Conservation (phyloP, 768 basidiomycete genomes). For the Amanita exitialis region DNA sequence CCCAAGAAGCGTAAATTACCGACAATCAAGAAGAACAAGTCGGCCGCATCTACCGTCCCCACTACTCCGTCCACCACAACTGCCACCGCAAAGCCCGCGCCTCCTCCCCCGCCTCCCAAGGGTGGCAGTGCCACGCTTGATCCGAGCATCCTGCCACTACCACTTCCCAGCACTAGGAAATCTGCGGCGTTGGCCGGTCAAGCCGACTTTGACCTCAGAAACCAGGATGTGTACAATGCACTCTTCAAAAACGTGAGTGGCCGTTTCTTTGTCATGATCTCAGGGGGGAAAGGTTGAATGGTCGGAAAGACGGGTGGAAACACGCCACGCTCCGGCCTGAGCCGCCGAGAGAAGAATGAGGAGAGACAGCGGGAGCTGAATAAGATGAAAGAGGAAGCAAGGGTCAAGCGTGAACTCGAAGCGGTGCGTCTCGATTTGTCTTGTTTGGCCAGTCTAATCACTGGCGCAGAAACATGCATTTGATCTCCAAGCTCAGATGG, state of each 20-base stretch:
- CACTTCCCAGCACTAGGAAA: constrained; percentile 20
- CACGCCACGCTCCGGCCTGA: constrained; percentile 34
- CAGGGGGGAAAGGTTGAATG: not conserved
- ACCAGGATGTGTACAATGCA: constrained; percentile 51
- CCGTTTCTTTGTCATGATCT: not conserved
- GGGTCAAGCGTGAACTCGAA: constrained; percentile 43
- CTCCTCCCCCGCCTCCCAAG: constrained; percentile 17
- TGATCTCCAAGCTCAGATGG: constrained; percentile 47
- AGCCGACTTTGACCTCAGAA: constrained; percentile 54
- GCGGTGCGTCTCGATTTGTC: constrained; percentile 29
- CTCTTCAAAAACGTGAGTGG: constrained; percentile 46
- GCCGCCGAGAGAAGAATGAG: constrained; percentile 45
- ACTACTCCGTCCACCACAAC: constrained; percentile 16
- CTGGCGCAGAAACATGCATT: constrained; percentile 33
- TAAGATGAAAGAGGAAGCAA: constrained; percentile 61
- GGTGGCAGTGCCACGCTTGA: not conserved
- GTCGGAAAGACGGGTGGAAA: constrained; percentile 28
- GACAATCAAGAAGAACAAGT: constrained; percentile 58
- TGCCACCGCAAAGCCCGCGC: constrained; percentile 16
- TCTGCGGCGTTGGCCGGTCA: constrained; percentile 34
- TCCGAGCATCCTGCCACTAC: constrained; percentile 6
- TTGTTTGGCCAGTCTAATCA: not conserved
- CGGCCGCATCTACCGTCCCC: constrained; percentile 15
- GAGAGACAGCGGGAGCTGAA: constrained; percentile 59
- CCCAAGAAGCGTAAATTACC: constrained; percentile 59